Conservation (phyloP, 2,329 filamentous ascomycete genomes). For the Mycocentrospora acerina region DNA sequence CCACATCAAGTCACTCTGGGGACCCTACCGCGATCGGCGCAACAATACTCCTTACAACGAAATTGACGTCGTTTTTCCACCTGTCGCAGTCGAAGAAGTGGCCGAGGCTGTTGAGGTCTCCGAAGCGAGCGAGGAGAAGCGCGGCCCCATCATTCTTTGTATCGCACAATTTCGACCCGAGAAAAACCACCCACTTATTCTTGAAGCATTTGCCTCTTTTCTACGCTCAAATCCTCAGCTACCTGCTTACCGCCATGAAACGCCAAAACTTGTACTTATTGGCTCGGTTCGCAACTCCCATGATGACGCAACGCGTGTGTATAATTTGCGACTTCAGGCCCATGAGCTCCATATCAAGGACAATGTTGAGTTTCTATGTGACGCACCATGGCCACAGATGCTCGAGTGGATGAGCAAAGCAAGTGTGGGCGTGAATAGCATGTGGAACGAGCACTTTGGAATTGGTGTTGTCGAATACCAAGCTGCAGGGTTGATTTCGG, state of each 20-base stretch:
- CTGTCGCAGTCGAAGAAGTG: slow-evolving; percentile 85
- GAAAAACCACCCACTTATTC: slow-evolving; percentile 88
- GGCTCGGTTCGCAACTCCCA: slow-evolving; percentile 84
- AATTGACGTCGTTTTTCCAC: slow-evolving; percentile 83
- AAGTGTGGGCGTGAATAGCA: slow-evolving; percentile 89
- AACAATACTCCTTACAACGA: slow-evolving; percentile 53
- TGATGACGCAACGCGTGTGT: slow-evolving; percentile 79
- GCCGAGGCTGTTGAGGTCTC: slow-evolving; percentile 73
- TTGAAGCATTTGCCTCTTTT: slow-evolving; percentile 81
- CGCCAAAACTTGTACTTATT: slow-evolving; percentile 75
- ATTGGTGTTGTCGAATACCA: slow-evolving; percentile 99
- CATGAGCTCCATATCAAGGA: slow-evolving; percentile 82
- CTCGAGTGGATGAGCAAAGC: slow-evolving; percentile 74
- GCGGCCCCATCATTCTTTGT: slow-evolving; percentile 77
- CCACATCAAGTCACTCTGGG: slow-evolving; percentile 79
- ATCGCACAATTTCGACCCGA: slow-evolving; percentile 97
- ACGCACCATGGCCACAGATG: slow-evolving; percentile 87
- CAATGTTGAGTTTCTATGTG: slow-evolving; percentile 81
- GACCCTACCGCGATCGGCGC: slow-evolving; percentile 47
- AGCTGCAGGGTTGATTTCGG: slow-evolving; percentile 86
- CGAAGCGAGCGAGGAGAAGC: slow-evolving; percentile 64
- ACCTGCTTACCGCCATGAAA: slow-evolving; percentile 47
- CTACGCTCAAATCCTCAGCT: slow-evolving; percentile 43
- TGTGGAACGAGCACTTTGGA: slow-evolving; percentile 99
- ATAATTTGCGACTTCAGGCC: slow-evolving; percentile 80